Evolutionary conservation across 2,329 filamentous ascomycete genomes (phyloP).

Genomic region (Cylindrodendrum hubeiense): DNA sequence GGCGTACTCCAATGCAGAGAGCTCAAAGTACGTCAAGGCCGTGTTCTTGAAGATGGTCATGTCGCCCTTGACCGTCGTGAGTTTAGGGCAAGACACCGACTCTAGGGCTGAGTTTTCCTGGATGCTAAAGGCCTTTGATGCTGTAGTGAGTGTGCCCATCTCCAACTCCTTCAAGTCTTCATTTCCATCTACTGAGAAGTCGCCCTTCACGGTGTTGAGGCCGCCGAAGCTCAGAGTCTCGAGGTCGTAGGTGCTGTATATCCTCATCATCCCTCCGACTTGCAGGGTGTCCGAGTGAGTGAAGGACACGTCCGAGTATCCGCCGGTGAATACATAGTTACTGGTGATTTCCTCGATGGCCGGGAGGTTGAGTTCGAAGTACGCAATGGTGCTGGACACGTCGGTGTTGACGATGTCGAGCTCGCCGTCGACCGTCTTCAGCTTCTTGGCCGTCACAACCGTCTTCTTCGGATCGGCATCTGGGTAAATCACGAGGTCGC

Average conservation of each 20-base stretch:
- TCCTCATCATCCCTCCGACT: constrained; percentile 38
- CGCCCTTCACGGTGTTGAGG: constrained; percentile 39
- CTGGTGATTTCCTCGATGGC: constrained; percentile 36
- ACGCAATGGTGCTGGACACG: constrained; percentile 30
- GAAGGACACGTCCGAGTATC: constrained; percentile 35
- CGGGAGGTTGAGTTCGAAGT: constrained; percentile 37
- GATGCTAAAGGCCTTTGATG: constrained; percentile 39
- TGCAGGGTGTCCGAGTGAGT: constrained; percentile 34
- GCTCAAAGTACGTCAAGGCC: constrained; percentile 30
- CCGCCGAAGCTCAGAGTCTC: constrained; percentile 37
- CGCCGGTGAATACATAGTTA: constrained; percentile 41
- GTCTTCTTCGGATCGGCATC: constrained; percentile 40
- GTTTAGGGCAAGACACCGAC: constrained; percentile 37
- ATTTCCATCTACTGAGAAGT: constrained; percentile 43
- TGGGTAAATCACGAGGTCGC: constrained; percentile 44
- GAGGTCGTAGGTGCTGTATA: constrained; percentile 36
- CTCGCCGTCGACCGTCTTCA: constrained; percentile 38
- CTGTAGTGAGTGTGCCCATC: constrained; percentile 32
- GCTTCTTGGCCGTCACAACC: constrained; percentile 32
- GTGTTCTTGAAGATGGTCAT: constrained; percentile 41
- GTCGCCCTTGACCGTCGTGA: constrained; percentile 42
- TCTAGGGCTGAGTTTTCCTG: constrained; percentile 38
- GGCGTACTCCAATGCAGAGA: constrained; percentile 41
- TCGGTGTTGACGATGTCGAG: constrained; percentile 42
- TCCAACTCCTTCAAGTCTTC: constrained; percentile 33